Conservation (phyloP, 768 basidiomycete genomes). For the Leccinum olivaceopallidum region DNA sequence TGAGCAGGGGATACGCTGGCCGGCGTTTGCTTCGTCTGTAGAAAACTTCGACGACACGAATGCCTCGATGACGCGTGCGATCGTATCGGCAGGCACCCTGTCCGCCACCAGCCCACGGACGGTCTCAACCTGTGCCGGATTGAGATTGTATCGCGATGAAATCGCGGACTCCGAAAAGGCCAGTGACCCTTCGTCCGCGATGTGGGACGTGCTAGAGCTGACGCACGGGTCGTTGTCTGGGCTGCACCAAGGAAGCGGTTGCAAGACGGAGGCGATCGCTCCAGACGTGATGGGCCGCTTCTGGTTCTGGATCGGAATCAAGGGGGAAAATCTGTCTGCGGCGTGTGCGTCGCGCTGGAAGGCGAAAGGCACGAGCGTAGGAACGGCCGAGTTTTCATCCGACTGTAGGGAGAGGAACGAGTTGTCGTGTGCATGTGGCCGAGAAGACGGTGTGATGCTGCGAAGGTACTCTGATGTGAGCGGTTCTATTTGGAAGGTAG, state of each 20-base stretch:
- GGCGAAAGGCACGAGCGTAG: slow-evolving; percentile 6
- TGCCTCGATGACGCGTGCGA: slow-evolving; percentile 18
- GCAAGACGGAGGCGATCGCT: background rate
- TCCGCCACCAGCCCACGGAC: slow-evolving; percentile 13
- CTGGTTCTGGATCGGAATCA: background rate
- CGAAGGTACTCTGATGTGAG: slow-evolving; percentile 1
- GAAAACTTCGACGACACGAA: background rate
- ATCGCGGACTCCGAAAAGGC: background rate
- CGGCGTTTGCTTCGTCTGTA: background rate
- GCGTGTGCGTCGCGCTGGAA: slow-evolving; percentile 15
- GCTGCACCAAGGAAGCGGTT: slow-evolving; percentile 1
- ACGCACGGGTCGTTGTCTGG: background rate
- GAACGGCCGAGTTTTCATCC: background rate
- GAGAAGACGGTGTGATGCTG: background rate
- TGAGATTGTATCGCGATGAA: slow-evolving; percentile 6
- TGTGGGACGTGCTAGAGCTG: background rate
- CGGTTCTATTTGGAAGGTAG: slow-evolving; percentile 3
- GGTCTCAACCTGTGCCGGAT: slow-evolving; percentile 11
- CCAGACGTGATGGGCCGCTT: background rate
- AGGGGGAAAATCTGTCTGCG: background rate
- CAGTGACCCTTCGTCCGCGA: background rate
- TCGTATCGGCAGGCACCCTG: slow-evolving; percentile 18
- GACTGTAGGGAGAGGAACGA: background rate
- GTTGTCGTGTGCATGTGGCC: background rate
- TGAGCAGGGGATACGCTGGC: background rate